A percentile compares a stretch with the other conserved stretches of the same genome.
phyloP scores from a whole-genome alignment of 768 basidiomycete genomes.

The Kondoa subrosea region DNA sequence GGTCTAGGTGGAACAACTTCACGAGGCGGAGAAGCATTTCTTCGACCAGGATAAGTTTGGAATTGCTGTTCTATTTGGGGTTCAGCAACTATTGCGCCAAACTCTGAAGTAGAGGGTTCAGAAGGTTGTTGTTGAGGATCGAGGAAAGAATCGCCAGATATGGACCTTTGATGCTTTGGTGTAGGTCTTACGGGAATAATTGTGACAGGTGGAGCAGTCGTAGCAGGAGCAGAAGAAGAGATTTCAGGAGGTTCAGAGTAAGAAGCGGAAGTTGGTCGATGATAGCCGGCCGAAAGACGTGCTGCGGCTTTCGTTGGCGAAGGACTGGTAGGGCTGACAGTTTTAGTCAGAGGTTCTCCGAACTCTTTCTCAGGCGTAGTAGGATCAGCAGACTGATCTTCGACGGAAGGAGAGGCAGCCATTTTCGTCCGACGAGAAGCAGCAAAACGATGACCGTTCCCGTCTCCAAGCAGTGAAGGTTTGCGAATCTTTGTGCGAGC shows the following conservation, averaged over 20 bases:
- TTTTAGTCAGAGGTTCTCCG: not conserved
- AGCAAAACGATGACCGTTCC: slow-evolving; percentile 52
- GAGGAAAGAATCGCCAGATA: not conserved
- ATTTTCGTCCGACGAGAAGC: slow-evolving; percentile 14
- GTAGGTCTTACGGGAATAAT: too few relatives aligned
- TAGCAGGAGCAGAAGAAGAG: not conserved
- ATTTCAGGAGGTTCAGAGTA: not conserved
- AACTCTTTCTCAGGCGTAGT: not conserved
- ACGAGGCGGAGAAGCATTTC: not conserved
- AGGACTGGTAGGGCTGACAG: not conserved
- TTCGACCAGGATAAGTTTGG: not conserved
- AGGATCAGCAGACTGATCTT: not conserved
- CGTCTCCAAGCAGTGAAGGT: slow-evolving; percentile 53
- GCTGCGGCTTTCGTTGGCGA: not conserved
- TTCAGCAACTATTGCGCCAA: not conserved
- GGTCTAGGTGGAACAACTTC: too few relatives aligned
- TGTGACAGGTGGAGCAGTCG: not conserved
- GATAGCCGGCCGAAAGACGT: not conserved
- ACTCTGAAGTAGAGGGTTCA: not conserved
- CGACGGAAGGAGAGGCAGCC: not conserved
- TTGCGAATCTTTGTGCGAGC: slow-evolving; percentile 94
- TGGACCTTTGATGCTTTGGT: not conserved
- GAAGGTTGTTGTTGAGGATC: not conserved
- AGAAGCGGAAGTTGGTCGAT: not conserved
- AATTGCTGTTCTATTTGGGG: not conserved